Evolutionary conservation across 116 monocot genomes (phyloP).

Genomic region (Zostera marina): DNA sequence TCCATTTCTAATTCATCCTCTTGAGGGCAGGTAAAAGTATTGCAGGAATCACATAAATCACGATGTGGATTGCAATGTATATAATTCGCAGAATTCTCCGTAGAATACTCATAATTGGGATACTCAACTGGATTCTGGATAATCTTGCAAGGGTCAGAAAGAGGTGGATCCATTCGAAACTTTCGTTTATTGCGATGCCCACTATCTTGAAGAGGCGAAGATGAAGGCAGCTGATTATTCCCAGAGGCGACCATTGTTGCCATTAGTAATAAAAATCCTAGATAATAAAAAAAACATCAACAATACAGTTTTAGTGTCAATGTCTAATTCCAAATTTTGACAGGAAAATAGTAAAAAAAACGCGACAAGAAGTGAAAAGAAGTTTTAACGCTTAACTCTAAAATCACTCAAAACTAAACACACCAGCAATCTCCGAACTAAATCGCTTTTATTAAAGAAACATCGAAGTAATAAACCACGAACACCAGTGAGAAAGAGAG

Average conservation of each 20-base stretch:
- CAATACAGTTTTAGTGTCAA: no score
- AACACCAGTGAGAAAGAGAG: background rate
- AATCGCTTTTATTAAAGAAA: background rate
- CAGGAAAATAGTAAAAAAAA: background rate
- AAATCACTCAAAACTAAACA: background rate
- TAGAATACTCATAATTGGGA: slow-evolving; percentile 24
- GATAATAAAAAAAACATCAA: background rate
- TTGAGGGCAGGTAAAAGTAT: slow-evolving; percentile 7
- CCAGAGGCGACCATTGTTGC: slow-evolving; percentile 46
- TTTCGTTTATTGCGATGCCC: slow-evolving; percentile 81
- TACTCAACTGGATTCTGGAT: slow-evolving; percentile 14
- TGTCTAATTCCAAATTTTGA: background rate
- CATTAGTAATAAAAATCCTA: slow-evolving; percentile 19
- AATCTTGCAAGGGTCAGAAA: slow-evolving; percentile 16
- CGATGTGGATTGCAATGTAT: slow-evolving; percentile 23
- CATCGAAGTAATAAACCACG: background rate
- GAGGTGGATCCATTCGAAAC: slow-evolving; percentile 55
- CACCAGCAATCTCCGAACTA: background rate
- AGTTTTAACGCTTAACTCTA: background rate
- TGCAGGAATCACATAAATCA: slow-evolving; percentile 27
- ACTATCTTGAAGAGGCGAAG: slow-evolving; percentile 46
- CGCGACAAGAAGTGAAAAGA: background rate
- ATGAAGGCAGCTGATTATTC: slow-evolving; percentile 27
- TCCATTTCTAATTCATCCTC: slow-evolving; percentile 23
- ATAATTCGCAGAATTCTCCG: slow-evolving; percentile 16